phyloP scores from a whole-genome alignment of 352 stramenopile species.

The Plasmopara viticola region DNA sequence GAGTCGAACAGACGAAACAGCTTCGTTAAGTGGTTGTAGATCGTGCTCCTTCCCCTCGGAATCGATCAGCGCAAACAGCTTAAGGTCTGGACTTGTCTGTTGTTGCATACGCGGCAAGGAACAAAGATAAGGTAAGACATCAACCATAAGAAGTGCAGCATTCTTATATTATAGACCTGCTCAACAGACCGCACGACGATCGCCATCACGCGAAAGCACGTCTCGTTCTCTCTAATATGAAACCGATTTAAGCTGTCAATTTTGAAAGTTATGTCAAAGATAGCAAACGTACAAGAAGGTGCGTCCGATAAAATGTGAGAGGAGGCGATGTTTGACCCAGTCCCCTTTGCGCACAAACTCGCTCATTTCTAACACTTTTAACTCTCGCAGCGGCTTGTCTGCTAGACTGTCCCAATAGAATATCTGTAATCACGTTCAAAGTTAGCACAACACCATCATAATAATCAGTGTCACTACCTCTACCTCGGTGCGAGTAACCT shows the following conservation, averaged over 20 bases:
- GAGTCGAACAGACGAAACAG: conserved; percentile 42
- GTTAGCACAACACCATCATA: no score
- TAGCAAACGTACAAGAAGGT: conserved; percentile 42
- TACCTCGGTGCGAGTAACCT: conserved; percentile 67
- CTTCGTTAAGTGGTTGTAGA: conserved; percentile 43
- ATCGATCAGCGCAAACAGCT: conserved; percentile 50
- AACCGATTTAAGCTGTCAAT: no score
- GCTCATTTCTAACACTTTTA: conserved; percentile 62
- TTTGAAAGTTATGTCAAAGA: neutral
- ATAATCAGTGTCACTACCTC: no score
- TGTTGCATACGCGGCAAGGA: conserved; percentile 2
- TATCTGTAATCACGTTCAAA: conserved; percentile 30
- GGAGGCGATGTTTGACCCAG: conserved; percentile 61
- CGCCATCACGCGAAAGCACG: conserved; percentile 37
- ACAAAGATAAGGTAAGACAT: neutral
- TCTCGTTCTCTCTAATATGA: conserved; percentile 34
- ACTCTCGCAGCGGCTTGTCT: conserved; percentile 30
- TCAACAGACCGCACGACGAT: conserved; percentile 44
- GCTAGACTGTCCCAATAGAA: conserved; percentile 54
- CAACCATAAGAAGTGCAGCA: neutral
- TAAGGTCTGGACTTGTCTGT: conserved; percentile 54
- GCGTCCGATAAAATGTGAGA: conserved; percentile 69
- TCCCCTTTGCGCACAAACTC: conserved; percentile 69
- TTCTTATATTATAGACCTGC: conserved; percentile 18
- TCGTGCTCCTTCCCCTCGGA: conserved; percentile 37